Conservation (phyloP, 73 alveolate species). For the Blepharisma japonicum region DNA sequence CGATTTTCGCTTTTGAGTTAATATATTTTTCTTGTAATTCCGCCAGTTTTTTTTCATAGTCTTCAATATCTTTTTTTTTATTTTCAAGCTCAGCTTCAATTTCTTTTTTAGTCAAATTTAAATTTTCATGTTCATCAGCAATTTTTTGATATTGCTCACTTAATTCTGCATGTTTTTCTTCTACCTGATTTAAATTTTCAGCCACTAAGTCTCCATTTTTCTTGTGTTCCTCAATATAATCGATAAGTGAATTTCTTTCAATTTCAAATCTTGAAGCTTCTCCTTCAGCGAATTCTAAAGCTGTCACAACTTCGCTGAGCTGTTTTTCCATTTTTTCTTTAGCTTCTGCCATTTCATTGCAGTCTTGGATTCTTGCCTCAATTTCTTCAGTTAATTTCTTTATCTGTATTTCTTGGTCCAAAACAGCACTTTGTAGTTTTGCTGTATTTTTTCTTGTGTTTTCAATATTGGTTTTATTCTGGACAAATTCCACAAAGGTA, state of each 20-base stretch:
- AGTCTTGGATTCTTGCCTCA: neutral
- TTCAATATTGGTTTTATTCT: neutral
- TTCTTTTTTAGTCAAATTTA: neutral
- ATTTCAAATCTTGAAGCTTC: conserved; percentile 25
- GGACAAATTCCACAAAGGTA: neutral
- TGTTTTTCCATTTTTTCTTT: neutral
- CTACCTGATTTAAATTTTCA: too few relatives aligned
- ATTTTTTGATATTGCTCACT: too few relatives aligned
- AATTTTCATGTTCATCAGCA: too few relatives aligned
- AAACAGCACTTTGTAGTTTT: neutral
- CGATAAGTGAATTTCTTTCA: conserved; percentile 2
- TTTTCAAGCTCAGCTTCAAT: neutral
- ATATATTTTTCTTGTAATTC: neutral
- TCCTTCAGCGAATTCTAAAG: conserved; percentile 18
- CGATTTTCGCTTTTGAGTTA: neutral
- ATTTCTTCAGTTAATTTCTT: neutral
- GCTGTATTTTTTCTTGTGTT: neutral
- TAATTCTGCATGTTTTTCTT: too few relatives aligned
- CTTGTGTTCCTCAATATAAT: neutral
- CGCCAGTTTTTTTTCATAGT: neutral
- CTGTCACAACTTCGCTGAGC: neutral
- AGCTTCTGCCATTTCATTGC: neutral
- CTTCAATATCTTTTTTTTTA: neutral
- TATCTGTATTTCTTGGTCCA: neutral
- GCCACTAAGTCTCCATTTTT: neutral